Percentiles rank a stretch among this genome's conserved stretches.
These are phyloP conservation scores for Russula ochroleuca DNA, from an alignment of 768 basidiomycete species.

Conservation along the genomic window DNA sequence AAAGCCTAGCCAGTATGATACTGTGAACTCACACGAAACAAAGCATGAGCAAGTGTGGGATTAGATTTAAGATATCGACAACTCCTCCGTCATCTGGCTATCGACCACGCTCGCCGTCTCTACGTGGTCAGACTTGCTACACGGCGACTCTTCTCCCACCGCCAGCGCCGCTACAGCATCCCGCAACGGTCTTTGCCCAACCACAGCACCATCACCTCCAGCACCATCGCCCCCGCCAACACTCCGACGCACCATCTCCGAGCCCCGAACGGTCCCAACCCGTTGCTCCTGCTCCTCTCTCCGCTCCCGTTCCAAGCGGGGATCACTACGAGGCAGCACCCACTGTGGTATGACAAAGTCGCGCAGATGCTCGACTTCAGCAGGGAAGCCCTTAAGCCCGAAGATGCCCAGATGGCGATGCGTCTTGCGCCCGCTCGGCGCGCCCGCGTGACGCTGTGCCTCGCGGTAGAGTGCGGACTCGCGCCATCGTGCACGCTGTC, in stretches of 20 bases:
- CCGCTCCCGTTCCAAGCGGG: slow-evolving; percentile 7
- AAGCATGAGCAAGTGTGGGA: background rate
- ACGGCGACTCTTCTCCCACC: slow-evolving; percentile 3
- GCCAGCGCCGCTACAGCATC: background rate
- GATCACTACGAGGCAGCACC: slow-evolving; percentile 30
- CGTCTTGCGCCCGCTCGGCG: slow-evolving; percentile 45
- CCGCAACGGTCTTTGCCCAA: background rate
- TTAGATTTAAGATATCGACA: background rate
- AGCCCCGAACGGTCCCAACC: background rate
- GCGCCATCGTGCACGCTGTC: slow-evolving; percentile 9
- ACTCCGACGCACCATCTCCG: background rate
- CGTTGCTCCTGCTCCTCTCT: background rate
- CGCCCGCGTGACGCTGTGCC: slow-evolving; percentile 46
- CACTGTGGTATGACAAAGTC: slow-evolving; percentile 59
- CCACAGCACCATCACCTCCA: background rate
- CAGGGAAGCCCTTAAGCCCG: slow-evolving; percentile 50
- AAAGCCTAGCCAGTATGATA: background rate
- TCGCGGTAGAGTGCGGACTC: slow-evolving; percentile 41
- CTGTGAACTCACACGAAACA: background rate
- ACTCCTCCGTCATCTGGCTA: slow-evolving; percentile 21
- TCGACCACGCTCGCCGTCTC: slow-evolving; percentile 14
- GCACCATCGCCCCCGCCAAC: too few species aligned
- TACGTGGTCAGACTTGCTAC: slow-evolving; percentile 12
- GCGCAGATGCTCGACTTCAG: slow-evolving; percentile 42
- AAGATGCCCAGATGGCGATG: slow-evolving; percentile 56